Evolutionary conservation across 1,284 basidiomycete species (phyloP).

Genomic region (Cryptococcus depauperatus): DNA sequence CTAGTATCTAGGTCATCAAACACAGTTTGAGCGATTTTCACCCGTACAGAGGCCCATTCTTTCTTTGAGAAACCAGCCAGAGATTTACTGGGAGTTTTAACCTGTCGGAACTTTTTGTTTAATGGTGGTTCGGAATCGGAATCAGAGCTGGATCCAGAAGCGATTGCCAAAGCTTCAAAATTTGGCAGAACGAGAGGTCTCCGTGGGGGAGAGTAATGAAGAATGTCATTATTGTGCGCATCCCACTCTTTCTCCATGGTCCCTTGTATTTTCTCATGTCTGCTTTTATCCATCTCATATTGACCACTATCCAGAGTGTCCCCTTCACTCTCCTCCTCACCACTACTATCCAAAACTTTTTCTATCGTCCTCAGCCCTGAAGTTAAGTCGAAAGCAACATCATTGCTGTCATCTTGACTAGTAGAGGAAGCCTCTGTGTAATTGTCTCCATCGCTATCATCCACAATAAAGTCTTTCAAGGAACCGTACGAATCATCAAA

Average conservation of each 20-base stretch:
- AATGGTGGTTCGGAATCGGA: not conserved
- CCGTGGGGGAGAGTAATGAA: conserved; percentile 20
- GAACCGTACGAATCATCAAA: conserved; percentile 29
- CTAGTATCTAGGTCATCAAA: conserved; percentile 36
- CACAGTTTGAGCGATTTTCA: conserved; percentile 25
- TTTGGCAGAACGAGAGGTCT: not conserved
- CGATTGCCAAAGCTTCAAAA: not conserved
- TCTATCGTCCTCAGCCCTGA: not conserved
- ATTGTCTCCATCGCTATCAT: conserved; percentile 27
- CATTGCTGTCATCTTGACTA: conserved; percentile 7
- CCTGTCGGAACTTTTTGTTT: conserved; percentile 3
- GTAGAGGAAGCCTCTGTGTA: not conserved
- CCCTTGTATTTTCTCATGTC: not conserved
- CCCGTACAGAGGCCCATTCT: conserved; percentile 25
- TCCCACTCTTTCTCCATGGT: conserved; percentile 6
- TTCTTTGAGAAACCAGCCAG: conserved; percentile 9
- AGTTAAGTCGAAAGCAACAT: not conserved
- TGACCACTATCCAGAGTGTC: not conserved
- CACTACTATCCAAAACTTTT: not conserved
- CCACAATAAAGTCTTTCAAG: conserved; percentile 39
- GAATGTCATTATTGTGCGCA: conserved; percentile 7
- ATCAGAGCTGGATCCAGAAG: not conserved
- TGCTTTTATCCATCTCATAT: conserved; percentile 4
- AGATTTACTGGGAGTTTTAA: not conserved
- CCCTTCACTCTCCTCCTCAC: not conserved